Evolutionary conservation across 768 basidiomycete species (phyloP).

Genomic region (Mycena chlorophos): DNA sequence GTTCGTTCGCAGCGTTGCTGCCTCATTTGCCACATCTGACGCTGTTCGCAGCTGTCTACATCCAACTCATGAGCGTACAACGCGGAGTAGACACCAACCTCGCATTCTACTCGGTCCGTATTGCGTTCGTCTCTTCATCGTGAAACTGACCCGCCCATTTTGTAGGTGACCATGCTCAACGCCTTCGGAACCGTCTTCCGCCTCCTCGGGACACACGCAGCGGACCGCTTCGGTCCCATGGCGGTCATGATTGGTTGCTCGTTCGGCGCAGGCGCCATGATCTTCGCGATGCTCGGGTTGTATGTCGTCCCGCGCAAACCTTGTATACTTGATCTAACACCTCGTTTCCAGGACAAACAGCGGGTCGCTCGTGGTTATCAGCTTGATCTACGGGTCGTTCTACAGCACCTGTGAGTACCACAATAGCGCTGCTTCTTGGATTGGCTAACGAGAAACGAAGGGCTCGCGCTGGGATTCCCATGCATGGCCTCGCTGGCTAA

Average conservation of each 20-base stretch:
- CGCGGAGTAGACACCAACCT: neutral
- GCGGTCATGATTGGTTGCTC: neutral
- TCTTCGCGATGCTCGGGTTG: conserved; percentile 2
- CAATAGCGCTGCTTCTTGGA: neutral
- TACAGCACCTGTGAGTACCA: neutral
- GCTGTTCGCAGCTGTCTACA: no score
- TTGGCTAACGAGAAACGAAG: neutral
- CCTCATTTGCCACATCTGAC: no score
- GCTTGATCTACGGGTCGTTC: conserved; percentile 2
- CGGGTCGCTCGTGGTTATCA: neutral
- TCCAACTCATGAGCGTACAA: conserved; percentile 5
- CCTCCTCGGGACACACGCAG: neutral
- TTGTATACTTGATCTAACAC: neutral
- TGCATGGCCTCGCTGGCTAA: neutral
- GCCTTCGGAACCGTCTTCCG: conserved; percentile 2
- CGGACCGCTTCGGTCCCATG: neutral
- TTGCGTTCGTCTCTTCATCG: no score
- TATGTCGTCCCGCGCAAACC: neutral
- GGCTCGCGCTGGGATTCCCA: conserved; percentile 1
- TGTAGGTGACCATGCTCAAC: conserved; percentile 6
- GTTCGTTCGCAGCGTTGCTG: no score
- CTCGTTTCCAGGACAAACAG: neutral
- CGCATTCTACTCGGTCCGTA: conserved; percentile 6
- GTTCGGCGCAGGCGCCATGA: neutral
- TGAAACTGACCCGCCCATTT: no score